Base-by-base conservation (phyloP, 75 land plant genomes). In the Azolla pinnata region DNA sequence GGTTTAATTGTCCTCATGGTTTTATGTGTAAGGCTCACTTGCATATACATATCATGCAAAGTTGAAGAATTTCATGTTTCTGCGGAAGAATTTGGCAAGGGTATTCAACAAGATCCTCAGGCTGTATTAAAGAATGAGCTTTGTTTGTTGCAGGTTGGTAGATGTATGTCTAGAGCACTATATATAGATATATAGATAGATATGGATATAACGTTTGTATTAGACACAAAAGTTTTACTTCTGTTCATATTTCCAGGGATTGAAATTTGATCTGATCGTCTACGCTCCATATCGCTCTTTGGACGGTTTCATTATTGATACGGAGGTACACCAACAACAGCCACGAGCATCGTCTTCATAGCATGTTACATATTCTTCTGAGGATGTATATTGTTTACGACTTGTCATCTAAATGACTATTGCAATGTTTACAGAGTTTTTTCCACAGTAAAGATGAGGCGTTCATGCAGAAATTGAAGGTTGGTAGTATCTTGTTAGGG, bases 21-120 rank as follows among this genome's bases (percentile, higher is more conserved):
- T 46, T 46, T 18, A 46, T 25, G 24, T 26, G 2, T 20, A 78
- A 93, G 98, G 98, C 57, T 93, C 50, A 93, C 98, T 38, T 92
- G 97, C 63, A 78, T 88, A 48, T 92, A 92, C 74, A 80, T 85
- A 40, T 86, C 97, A 44, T 92, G 97, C 67, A 92, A 92, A 68
- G 83, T 88, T 45, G 96, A 92, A 63, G 97, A 92, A 71, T 88
- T 84, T 62, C 96, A 92, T 68, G 96, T 92, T 7, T 88, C 97
- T 55, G 96, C 96, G 1, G 96, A 92, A 75, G 97, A 92, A 67
- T 80, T 92, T 62, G 97, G 97, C 30, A 92, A 88, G 77, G 97
- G 97, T 31, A 92, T 88, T 67, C 80, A 86, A 55, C 97, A 92
- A 72, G 97, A 92, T 71, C 97, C 86, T 42, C 87, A 85, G 62